Base-by-base conservation (phyloP, 306 rosid species). In the Vigna angularis region DNA sequence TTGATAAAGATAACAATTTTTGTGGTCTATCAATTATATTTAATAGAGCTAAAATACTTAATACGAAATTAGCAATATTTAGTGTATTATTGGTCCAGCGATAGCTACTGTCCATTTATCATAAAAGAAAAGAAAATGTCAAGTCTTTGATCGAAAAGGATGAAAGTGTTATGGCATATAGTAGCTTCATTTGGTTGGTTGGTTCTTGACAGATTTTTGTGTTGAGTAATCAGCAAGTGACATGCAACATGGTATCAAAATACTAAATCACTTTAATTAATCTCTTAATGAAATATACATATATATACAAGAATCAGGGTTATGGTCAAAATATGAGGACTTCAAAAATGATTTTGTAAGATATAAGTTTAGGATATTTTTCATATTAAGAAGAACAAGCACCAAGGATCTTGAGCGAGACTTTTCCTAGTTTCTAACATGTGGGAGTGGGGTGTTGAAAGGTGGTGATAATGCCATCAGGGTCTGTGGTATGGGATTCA, bases 1-100 rank as follows among this genome's bases (percentile, higher is more conserved):
- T 20, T 55, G 12, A 20, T 55, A 55, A 24, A 24, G 40, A 26
- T 59, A 2, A 59, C n/a, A 59, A 26, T 59, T 62, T 32, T 15
- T 0, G 45, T 62, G 14, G 2, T 2, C 67, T 14, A 59, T 14
- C 14, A 59, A 28, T 61, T 61, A 30, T 61, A 61, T 28, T 61
- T 62, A 63, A 36, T 36, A 34, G 14, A 34, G 1, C 32, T 63
- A 7, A 34, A 36, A 8, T 38, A 9, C 0, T 34, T 36, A 17
- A 64, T 64, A 64, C n/a, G 3, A 64, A 64, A n/a, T 16, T 32
- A 62, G 14, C 67, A 32, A 16, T 32, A 18, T 16, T 15, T 57
- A 67, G 72, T 61, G 78, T 28, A 72, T 65, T 77, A 82, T 64
- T 76, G 79, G 75, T 65, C 69, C 70, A 47, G 3, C 3, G 40